Evolutionary conservation across 164 flowering plant genomes (phyloP), one percentile per base, ranked within the genome.

Genomic region (Brasenia schreberi): DNA sequence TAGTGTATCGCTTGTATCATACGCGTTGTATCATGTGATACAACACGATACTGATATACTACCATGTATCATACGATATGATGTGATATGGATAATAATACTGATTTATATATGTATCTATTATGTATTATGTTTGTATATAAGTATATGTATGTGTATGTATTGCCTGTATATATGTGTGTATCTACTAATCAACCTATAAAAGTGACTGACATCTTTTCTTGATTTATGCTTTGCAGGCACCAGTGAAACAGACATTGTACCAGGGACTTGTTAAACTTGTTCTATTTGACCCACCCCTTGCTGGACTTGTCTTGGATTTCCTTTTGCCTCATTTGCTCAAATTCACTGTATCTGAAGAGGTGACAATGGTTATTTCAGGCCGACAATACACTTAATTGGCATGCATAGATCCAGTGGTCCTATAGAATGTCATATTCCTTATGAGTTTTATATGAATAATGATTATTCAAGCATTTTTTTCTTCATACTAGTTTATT

Each of bases 271-370:
- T 91, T 61, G 63, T 86, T 65, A 87, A 84, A 79, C 79, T 88
- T 75, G 88, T 82, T 42, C 63, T 87, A 74, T 72, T 77, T 70
- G 89, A 91, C n/a, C 87, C 91, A n/a, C 69, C 75, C 61, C 71
- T 64, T 67, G 74, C 78, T 16, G 78, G 78, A 63, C 33, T 81
- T 61, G 81, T 87, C 42, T 75, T 88, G 64, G 88, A 88, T 80
- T 77, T 90, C 72, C 86, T 90, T 63, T 71, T 77, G 77, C 88
- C 95, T 66, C 97, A 90, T 71, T 90, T 90, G 68, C 84, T 75
- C 56, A 79, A 63, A 42, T 87, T 80, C 62, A 17, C 5, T 60
- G 16, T 17, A 60, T 60, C 62, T n/a, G 6, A 60, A 60, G 23
- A n/a, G 62, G 62, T 60, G 17, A 60, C 23, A 44, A 6, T 44